Base-by-base conservation (phyloP, 2,329 filamentous ascomycete species). In the Diaporthe ampelina region DNA sequence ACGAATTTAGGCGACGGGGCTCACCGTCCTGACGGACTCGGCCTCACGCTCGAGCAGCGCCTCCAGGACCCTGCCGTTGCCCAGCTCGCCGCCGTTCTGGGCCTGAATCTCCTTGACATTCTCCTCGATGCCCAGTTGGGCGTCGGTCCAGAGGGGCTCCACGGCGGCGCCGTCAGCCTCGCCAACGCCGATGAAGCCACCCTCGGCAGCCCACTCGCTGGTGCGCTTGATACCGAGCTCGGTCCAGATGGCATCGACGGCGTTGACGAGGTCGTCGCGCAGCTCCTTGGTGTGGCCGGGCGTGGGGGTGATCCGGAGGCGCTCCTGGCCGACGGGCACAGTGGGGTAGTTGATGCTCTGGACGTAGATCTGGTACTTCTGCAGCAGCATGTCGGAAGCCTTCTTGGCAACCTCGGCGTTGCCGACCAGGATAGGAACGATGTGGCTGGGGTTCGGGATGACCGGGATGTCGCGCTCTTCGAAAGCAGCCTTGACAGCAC, bases 261-360 rank as follows among this genome's bases (percentile, higher is more conserved):
- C 95, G 75, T 91, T 85, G 37, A 98, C 92, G 6, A 99, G 92
- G 79, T 97, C 91, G 77, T 97, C 93, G 76, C 95, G 94, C 85
- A 94, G 95, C 78, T 94, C 91, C 84, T 93, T 93, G 72, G 91
- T 91, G 83, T 99, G 97, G 57, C 97, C 97, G 0, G 97, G 97
- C 0, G 97, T 99, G 0, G 97, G 97, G 1, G 97, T 99, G 83
- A 99, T 95, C 78, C 97, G 94, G 73, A 99, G 92, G 74, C 97
- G 93, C 85, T 99, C 97, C 87, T 99, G 95, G n/a, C 97, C 97
- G 9, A 97, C 95, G 3, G 97, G 97, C 3, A 99, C 97, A 69
- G 97, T 99, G 2, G 97, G 97, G 85, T 98, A 98, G 87, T 99
- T 99, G 89, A 99, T 98, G 72, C 95, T 95, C 86, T 99, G 97